These are phyloP conservation scores for Mycosphaerella sp. DNA, from an alignment of 2,329 filamentous ascomycete species.

Conservation along the genomic window DNA sequence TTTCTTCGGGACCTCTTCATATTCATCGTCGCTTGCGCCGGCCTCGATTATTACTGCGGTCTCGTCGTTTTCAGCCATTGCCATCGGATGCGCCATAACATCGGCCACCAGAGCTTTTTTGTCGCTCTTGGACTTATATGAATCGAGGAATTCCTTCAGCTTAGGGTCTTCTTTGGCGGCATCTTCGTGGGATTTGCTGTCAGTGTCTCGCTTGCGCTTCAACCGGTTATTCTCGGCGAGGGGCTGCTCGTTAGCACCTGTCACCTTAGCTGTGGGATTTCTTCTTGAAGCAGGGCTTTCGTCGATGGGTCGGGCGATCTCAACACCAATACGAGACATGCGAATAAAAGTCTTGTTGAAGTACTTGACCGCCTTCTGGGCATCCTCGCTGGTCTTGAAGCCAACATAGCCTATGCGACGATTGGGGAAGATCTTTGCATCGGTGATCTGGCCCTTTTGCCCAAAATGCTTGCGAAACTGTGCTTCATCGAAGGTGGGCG, in stretches of 20 bases:
- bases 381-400: conserved; percentile 76
- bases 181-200: conserved; percentile 40
- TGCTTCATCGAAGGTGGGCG: conserved; percentile 74
- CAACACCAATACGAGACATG: conserved; percentile 88
- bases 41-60: conserved; percentile 28
- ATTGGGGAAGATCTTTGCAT: conserved; percentile 83
- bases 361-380: conserved; percentile 78
- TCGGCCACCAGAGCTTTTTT: conserved; percentile 50
- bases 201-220: conserved; percentile 61
- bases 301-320: conserved; percentile 71
- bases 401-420: conserved; percentile 93
- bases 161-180: conserved; percentile 58
- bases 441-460: conserved; percentile 66
- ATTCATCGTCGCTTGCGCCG: conserved; percentile 61
- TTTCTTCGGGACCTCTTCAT: conserved; percentile 55
- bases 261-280: conserved; percentile 17
- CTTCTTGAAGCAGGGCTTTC: conserved; percentile 30
- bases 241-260: conserved; percentile 15
- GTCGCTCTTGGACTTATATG: conserved; percentile 61
- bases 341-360: conserved; percentile 94
- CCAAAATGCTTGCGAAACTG: conserved; percentile 88
- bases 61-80: conserved; percentile 11
- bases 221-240: conserved; percentile 35
- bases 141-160: conserved; percentile 75
- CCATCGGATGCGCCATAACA: conserved; percentile 25